Percentiles rank a stretch among this genome's conserved stretches.
Evolutionary conservation across 148 eudicot genomes (phyloP).

Genomic region (Oxyria digyna): DNA sequence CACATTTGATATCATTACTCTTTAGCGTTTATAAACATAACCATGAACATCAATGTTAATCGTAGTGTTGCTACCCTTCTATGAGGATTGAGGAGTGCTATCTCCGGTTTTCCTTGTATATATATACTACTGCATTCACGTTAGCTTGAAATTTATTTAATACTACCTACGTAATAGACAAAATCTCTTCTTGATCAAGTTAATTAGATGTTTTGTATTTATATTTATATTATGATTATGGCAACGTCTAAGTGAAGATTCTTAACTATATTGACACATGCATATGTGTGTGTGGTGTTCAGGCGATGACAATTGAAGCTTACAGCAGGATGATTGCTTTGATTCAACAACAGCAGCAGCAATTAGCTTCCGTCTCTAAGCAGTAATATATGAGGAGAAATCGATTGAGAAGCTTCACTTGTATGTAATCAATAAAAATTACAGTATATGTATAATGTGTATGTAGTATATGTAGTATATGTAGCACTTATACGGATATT

Average conservation of each 20-base stretch:
- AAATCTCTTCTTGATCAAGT: too few species aligned
- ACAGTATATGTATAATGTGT: background rate
- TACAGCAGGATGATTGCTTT: constrained; percentile 59
- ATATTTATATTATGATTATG: background rate
- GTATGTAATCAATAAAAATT: background rate
- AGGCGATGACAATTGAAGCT: constrained; percentile 73
- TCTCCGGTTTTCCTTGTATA: too few species aligned
- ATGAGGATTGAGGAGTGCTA: too few species aligned
- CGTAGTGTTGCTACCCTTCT: too few species aligned
- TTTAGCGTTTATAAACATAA: too few species aligned
- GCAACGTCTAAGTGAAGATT: background rate
- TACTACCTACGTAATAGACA: too few species aligned
- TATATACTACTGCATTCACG: too few species aligned
- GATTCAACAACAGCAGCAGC: constrained; percentile 52
- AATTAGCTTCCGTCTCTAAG: constrained; percentile 3
- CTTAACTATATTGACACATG: background rate
- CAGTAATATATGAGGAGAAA: background rate
- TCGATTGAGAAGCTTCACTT: background rate
- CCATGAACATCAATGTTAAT: too few species aligned
- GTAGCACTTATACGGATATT: background rate
- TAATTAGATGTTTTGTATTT: too few species aligned
- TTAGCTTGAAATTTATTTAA: too few species aligned
- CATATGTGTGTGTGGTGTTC: background rate
- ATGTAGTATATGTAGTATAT: too few species aligned
- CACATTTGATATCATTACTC: too few species aligned